Evolutionary conservation across 139 green algal species (phyloP).

Genomic region (Haematococcus lacustris): DNA sequence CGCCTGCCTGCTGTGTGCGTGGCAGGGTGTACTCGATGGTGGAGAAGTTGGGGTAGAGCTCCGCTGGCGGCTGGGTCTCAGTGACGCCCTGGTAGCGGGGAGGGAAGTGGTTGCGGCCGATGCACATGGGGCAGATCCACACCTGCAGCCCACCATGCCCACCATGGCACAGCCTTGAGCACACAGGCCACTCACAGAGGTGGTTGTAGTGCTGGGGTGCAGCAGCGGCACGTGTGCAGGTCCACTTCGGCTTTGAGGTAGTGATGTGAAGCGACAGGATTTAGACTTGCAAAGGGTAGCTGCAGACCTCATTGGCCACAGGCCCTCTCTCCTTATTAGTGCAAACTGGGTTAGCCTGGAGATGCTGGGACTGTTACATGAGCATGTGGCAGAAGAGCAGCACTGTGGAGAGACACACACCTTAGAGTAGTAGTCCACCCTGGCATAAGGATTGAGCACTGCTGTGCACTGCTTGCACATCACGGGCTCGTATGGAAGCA

Average conservation of each 20-base stretch:
- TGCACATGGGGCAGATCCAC: slow-evolving; percentile 97
- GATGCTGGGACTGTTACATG: background rate
- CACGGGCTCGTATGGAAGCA: slow-evolving; percentile 90
- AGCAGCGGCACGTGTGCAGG: too few species aligned
- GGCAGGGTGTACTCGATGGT: slow-evolving; percentile 94
- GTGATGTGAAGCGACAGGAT: background rate
- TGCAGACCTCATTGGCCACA: background rate
- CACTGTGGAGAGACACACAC: background rate
- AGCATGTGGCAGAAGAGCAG: background rate
- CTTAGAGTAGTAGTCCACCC: slow-evolving; percentile 83
- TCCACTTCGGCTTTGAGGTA: too few species aligned
- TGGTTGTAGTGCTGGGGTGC: too few species aligned
- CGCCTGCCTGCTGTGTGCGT: slow-evolving; percentile 32
- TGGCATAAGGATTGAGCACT: slow-evolving; percentile 90
- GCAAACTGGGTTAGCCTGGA: background rate
- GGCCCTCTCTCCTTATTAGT: background rate
- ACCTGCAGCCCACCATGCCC: slow-evolving; percentile 24
- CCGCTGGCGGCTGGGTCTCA: slow-evolving; percentile 82
- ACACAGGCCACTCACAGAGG: background rate
- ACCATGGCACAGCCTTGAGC: background rate
- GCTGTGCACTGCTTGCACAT: slow-evolving; percentile 86
- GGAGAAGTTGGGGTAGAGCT: slow-evolving; percentile 92
- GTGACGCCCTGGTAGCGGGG: slow-evolving; percentile 87
- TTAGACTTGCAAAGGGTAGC: background rate
- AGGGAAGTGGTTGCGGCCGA: slow-evolving; percentile 93